These are phyloP conservation scores for Ophiostoma ulmi DNA, from an alignment of 2,329 filamentous ascomycete genomes.

Conservation along the genomic window DNA sequence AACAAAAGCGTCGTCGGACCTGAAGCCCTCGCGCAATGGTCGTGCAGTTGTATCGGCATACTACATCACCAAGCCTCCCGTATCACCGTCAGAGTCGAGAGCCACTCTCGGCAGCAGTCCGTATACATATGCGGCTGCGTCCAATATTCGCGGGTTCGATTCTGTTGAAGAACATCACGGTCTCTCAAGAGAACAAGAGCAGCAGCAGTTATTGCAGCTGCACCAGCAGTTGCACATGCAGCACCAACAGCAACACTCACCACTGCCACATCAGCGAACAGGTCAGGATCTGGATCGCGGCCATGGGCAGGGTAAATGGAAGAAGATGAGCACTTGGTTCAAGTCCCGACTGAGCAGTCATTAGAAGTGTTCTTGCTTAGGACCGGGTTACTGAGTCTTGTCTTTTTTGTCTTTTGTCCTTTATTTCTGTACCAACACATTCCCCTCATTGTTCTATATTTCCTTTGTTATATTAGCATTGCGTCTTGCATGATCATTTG, in stretches of 20 bases:
- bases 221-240: constrained; percentile 4
- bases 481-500: not conserved
- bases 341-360: constrained; percentile 2
- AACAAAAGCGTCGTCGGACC: not conserved
- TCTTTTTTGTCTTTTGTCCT: not conserved
- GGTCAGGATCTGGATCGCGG: not conserved
- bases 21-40: constrained; percentile 1
- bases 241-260: not conserved
- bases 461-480: constrained; percentile 14
- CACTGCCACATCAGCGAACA: not conserved
- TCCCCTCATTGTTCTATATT: not conserved
- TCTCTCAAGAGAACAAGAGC: not conserved
- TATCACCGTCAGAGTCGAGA: not conserved
- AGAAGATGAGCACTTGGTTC: constrained; percentile 11
- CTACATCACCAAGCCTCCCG: constrained; percentile 20
- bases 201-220: not conserved
- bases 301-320: constrained; percentile 2
- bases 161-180: not conserved
- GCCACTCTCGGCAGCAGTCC: not conserved
- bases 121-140: not conserved
- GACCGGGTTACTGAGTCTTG: not conserved
- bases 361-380: not conserved
- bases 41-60: constrained; percentile 22
- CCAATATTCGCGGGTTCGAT: not conserved
- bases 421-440: constrained; percentile 12